phyloP scores from a whole-genome alignment of 768 basidiomycete genomes.

The Auriculariales sp. region DNA sequence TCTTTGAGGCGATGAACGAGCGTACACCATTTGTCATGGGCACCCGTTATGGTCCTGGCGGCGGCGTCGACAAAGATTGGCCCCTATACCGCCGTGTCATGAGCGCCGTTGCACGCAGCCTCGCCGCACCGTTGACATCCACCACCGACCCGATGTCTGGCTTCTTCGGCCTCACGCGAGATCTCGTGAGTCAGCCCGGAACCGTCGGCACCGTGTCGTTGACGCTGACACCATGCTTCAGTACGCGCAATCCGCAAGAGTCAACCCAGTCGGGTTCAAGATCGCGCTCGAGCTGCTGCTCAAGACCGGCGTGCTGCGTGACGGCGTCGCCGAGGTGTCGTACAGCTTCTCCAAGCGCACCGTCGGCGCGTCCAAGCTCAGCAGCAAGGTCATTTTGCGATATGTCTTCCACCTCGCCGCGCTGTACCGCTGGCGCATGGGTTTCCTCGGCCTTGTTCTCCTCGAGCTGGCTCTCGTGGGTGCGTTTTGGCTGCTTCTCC shows the following conservation, averaged over 20 bases:
- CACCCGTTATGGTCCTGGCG: not conserved
- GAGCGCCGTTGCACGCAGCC: not conserved
- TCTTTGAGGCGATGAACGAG: not conserved
- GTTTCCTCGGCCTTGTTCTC: not conserved
- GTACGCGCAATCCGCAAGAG: not conserved
- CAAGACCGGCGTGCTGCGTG: not conserved
- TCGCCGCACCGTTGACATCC: not conserved
- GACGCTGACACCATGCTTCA: not conserved
- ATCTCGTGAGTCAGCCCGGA: not conserved
- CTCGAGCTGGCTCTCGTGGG: not conserved
- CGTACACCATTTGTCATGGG: not conserved
- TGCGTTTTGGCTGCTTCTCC: not conserved
- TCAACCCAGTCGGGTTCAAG: not conserved
- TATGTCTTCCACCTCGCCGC: not conserved
- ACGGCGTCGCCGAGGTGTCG: not conserved
- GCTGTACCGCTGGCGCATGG: constrained; percentile 1
- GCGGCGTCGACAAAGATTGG: not conserved
- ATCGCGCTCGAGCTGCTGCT: not conserved
- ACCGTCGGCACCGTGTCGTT: not conserved
- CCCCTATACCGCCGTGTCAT: not conserved
- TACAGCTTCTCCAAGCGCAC: not conserved
- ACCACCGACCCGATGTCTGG: not conserved
- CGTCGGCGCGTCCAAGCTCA: not conserved
- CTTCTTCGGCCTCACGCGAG: not conserved
- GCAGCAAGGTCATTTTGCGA: not conserved